These are phyloP conservation scores for Elaeagnus macrophylla DNA, from an alignment of 306 rosid genomes.

Conservation along the genomic window DNA sequence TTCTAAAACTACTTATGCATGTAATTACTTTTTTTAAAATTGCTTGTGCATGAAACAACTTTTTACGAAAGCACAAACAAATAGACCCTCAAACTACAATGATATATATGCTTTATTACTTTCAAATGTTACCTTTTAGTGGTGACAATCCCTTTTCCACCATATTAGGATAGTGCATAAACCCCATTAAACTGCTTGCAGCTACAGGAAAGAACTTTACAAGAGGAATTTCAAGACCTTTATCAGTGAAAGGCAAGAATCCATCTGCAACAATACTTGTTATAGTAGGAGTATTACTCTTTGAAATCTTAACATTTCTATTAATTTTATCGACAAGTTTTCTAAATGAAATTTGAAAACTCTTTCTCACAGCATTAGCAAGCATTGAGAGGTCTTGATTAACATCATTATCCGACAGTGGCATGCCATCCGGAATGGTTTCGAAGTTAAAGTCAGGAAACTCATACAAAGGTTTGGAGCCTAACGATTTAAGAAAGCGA, in stretches of 20 bases:
- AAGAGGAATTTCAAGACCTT: neutral
- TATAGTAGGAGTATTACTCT: neutral
- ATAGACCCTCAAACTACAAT: neutral
- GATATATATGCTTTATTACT: neutral
- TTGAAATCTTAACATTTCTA: neutral
- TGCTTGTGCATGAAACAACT: neutral
- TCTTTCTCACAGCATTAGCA: neutral
- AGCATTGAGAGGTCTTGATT: neutral
- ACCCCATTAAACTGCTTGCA: neutral
- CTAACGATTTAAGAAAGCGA: neutral
- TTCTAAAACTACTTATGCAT: too few relatives aligned
- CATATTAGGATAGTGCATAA: neutral
- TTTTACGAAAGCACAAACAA: neutral
- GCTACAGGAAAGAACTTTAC: neutral
- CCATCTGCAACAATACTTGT: neutral
- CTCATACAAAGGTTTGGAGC: neutral
- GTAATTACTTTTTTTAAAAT: neutral
- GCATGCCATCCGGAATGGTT: slow-evolving; percentile 6
- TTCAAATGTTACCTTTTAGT: neutral
- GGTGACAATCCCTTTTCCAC: neutral
- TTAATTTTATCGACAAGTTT: neutral
- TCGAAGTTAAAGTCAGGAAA: neutral
- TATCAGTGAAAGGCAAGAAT: neutral
- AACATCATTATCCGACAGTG: neutral
- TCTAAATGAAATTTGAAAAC: neutral